A percentile compares a stretch with the other conserved stretches of the same genome.
Conservation (phyloP, 2,329 filamentous ascomycete genomes). For the Colletotrichum godetiae region DNA sequence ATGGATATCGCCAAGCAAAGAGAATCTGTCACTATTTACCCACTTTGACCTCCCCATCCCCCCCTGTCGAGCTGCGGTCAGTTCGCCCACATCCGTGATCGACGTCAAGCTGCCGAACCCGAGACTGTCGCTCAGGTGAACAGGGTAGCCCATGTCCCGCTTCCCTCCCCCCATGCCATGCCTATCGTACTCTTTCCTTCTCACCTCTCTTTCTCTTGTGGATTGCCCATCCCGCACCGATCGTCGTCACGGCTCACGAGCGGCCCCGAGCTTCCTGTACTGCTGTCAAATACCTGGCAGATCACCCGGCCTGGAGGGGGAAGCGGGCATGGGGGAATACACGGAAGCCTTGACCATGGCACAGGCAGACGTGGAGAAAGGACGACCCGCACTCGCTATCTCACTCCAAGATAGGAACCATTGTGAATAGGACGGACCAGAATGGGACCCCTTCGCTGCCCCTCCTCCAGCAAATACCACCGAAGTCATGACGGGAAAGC, state of each 20-base stretch:
- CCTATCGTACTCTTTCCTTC: background rate
- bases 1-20: background rate
- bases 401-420: constrained; percentile 2
- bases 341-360: no score
- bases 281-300: background rate
- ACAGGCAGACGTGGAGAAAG: constrained; percentile 12
- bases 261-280: background rate
- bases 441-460: background rate
- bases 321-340: background rate
- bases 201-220: background rate
- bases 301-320: background rate
- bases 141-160: background rate
- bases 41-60: background rate
- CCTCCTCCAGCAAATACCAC: background rate
- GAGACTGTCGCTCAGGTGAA: constrained; percentile 9
- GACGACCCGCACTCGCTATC: background rate
- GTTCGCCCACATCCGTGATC: constrained; percentile 24
- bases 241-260: background rate
- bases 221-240: background rate
- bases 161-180: background rate
- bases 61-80: constrained; percentile 8
- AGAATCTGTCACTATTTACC: background rate
- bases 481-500: background rate
- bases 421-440: constrained; percentile 6
- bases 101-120: constrained; percentile 24